Evolutionary conservation across 106 monocot species (phyloP).

Genomic region (Chionographis japonica): DNA sequence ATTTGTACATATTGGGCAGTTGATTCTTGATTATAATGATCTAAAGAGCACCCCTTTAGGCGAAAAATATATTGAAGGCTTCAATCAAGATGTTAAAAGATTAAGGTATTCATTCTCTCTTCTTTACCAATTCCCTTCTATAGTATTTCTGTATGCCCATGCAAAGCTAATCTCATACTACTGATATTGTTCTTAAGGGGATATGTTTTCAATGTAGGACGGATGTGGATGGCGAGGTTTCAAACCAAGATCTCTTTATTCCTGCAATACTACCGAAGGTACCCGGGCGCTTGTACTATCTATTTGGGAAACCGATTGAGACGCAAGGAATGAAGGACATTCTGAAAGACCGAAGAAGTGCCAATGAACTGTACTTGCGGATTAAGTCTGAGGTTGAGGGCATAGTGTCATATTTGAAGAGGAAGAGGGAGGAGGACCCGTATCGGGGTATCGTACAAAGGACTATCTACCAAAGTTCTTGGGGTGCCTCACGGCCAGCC

Average conservation of each 20-base stretch:
- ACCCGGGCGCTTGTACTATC: conserved; percentile 90
- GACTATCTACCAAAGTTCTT: conserved; percentile 49
- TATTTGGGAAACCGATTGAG: conserved; percentile 88
- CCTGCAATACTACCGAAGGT: conserved; percentile 70
- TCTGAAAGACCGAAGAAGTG: conserved; percentile 38
- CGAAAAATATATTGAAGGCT: conserved; percentile 38
- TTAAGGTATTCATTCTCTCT: conserved; percentile 46
- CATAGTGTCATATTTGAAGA: conserved; percentile 60
- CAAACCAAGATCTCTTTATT: conserved; percentile 54
- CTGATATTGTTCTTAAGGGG: too few species aligned
- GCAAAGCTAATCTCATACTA: too few species aligned
- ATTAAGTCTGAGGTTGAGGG: conserved; percentile 77
- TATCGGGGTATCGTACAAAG: conserved; percentile 61
- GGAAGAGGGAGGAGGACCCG: conserved; percentile 82
- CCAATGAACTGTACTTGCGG: conserved; percentile 47
- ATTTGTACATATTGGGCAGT: conserved; percentile 29
- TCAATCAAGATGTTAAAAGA: conserved; percentile 33
- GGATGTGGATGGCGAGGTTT: conserved; percentile 42
- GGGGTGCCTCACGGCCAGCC: conserved; percentile 25
- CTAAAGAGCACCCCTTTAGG: conserved; percentile 44
- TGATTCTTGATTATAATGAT: conserved; percentile 89
- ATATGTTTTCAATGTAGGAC: conserved; percentile 24
- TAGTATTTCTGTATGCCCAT: not conserved
- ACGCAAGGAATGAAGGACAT: conserved; percentile 43
- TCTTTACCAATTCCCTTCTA: not conserved